Evolutionary conservation across 1,284 basidiomycete species (phyloP), one percentile per base, ranked within the genome.

Genomic region (Sanghuangporus weigelae): DNA sequence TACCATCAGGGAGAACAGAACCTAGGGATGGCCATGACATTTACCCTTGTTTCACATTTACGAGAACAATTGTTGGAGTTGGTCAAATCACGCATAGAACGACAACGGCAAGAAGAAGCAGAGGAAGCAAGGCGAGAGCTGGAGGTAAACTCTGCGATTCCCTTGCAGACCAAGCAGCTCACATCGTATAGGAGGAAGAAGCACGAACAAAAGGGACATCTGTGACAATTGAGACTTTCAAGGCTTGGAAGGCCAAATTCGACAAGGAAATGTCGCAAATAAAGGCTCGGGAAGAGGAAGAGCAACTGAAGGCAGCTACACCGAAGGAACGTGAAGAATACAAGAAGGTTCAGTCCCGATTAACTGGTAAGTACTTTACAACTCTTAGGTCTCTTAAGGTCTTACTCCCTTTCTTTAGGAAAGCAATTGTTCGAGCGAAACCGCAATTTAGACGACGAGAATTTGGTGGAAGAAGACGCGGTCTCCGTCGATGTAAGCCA

Each of bases 11-110:
- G 90, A 35, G 85, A 91, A 72, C 95, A 98, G 72, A 96, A 93
- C 69, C 73, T 95, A 26, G 95, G 95, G 44, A 96, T 98, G 90
- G 95, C 96, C 1, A 98, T 98, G 95, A 96, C 95, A 11, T 99
- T 98, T 73, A 94, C 96, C 0, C 81, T 99, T 6, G 91, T 95
- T 3, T 90, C 93, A 2, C 90, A 93, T 69, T 82, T 98, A 53
- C 83, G 92, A 66, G 96, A 98, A 73, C 81, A 86, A 57, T 78
- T 98, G 12, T 84, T 87, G 2, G 72, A 73, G 14, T 75, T 96
- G 38, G 82, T 93, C 50, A 81, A 81, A 53, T 73, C 78, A 53
- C 84, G 92, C 65, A 78, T 80, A 38, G 84, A 86, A 64, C 81
- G 75, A 59, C 81, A 80, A 66, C 77, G 80, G 63, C 81, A 84